Conservation (phyloP, 2,329 filamentous ascomycete species). For the Stenocarpella maydis region DNA sequence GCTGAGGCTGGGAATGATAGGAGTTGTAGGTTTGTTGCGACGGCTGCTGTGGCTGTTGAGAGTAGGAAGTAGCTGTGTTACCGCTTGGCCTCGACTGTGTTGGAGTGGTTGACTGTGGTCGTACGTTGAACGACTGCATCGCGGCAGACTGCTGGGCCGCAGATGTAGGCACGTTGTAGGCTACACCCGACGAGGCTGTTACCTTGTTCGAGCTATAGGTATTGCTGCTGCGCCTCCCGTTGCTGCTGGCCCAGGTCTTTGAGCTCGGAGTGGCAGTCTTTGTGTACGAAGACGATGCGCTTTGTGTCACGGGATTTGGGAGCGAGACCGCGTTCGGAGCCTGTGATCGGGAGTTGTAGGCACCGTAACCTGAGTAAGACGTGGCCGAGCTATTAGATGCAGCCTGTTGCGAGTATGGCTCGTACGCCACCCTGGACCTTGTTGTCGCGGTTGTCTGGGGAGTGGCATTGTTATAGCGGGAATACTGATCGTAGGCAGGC, state of each 20-base stretch:
- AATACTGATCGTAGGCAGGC: slow-evolving; percentile 38
- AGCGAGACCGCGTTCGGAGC: slow-evolving; percentile 36
- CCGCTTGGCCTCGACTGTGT: slow-evolving; percentile 37
- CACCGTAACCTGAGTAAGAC: slow-evolving; percentile 41
- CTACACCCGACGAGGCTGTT: slow-evolving; percentile 36
- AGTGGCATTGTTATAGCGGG: slow-evolving; percentile 36
- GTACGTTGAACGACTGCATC: slow-evolving; percentile 38
- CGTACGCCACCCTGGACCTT: slow-evolving; percentile 40
- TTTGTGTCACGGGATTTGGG: slow-evolving; percentile 39
- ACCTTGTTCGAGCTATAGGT: slow-evolving; percentile 44
- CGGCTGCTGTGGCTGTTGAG: slow-evolving; percentile 42
- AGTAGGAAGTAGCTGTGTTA: slow-evolving; percentile 39
- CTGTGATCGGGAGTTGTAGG: slow-evolving; percentile 37
- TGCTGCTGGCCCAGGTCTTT: slow-evolving; percentile 40
- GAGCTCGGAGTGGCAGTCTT: slow-evolving; percentile 38
- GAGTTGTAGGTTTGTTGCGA: slow-evolving; percentile 41
- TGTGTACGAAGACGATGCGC: slow-evolving; percentile 30
- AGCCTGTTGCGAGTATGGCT: slow-evolving; percentile 46
- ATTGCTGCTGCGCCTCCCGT: slow-evolving; percentile 39
- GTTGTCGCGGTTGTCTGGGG: slow-evolving; percentile 37
- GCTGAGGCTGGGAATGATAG: slow-evolving; percentile 41
- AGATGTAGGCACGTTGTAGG: slow-evolving; percentile 39
- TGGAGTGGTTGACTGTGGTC: slow-evolving; percentile 40
- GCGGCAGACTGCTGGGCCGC: slow-evolving; percentile 37
- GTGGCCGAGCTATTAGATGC: slow-evolving; percentile 29